Percentiles rank a stretch among this genome's conserved stretches.
phyloP scores from a whole-genome alignment of 371 early-diverging fungal species.

The Phascolomyces articulosus region DNA sequence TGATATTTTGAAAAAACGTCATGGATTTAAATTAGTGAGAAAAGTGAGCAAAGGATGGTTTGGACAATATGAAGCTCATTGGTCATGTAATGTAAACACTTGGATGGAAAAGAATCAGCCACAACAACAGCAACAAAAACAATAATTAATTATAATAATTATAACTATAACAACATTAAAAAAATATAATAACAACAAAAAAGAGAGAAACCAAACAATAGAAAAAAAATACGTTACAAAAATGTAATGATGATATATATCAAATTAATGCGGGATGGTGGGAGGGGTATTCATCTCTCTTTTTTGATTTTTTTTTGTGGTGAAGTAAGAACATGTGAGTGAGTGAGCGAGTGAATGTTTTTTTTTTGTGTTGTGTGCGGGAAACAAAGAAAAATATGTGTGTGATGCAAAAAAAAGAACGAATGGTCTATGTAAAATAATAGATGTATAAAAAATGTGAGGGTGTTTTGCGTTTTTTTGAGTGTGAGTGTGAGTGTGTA shows the following conservation, averaged over 20 bases:
- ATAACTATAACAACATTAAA: not conserved
- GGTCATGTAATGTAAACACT: conserved; percentile 21
- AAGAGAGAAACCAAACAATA: not conserved
- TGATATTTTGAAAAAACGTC: conserved; percentile 29
- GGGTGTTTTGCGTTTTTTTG: not conserved
- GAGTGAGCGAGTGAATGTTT: too few species aligned
- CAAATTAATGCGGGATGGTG: not conserved
- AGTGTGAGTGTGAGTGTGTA: not conserved
- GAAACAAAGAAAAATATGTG: not conserved
- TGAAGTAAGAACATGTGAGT: not conserved
- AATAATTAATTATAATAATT: not conserved
- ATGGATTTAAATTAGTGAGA: conserved; percentile 35
- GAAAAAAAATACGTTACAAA: not conserved
- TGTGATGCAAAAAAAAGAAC: conserved; percentile 1
- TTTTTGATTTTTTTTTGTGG: conserved; percentile 1
- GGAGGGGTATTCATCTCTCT: conserved; percentile 6
- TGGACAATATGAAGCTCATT: conserved; percentile 34
- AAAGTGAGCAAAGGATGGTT: conserved; percentile 32
- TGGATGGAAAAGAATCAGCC: conserved; percentile 17
- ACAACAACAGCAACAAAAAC: conserved; percentile 1
- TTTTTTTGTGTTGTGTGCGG: too few species aligned
- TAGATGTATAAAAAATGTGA: not conserved
- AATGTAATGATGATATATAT: not conserved
- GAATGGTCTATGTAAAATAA: conserved; percentile 7
- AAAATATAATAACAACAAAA: not conserved